phyloP scores from a whole-genome alignment of 441 rosid species.

The Jatropha podagrica region DNA sequence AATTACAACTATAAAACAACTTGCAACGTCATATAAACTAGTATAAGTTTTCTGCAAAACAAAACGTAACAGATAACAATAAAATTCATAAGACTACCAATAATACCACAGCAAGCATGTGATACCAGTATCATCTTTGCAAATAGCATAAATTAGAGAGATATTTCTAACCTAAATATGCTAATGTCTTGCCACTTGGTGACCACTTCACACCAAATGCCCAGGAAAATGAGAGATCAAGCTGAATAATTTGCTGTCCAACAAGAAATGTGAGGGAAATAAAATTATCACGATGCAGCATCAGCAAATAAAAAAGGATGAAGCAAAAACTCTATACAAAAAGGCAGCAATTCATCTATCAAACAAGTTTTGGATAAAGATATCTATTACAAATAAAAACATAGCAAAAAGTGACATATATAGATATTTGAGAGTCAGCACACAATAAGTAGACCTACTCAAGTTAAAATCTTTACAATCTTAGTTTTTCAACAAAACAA shows the following conservation, averaged over 20 bases:
- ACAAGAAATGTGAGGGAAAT: conserved; percentile 22
- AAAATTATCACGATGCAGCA: conserved; percentile 1
- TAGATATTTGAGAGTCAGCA: background rate
- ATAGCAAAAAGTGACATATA: background rate
- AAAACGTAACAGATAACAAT: background rate
- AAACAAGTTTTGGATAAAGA: background rate
- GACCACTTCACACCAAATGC: conserved; percentile 99
- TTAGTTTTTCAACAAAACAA: background rate
- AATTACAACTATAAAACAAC: background rate
- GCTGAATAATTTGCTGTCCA: conserved; percentile 93
- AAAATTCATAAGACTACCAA: background rate
- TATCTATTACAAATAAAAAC: background rate
- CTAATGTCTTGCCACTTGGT: conserved; percentile 94
- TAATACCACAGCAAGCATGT: background rate
- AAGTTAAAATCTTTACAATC: background rate
- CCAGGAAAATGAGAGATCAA: conserved; percentile 98
- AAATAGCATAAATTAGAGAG: conserved; percentile 15
- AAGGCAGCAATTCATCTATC: background rate
- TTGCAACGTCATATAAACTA: background rate
- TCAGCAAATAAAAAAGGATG: conserved; percentile 11
- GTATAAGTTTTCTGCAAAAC: background rate
- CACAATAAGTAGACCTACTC: background rate
- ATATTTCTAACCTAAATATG: conserved; percentile 87
- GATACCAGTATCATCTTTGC: background rate
- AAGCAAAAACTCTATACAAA: background rate